Base-by-base conservation (phyloP, 352 stramenopile species). In the Albugo laibachii region DNA sequence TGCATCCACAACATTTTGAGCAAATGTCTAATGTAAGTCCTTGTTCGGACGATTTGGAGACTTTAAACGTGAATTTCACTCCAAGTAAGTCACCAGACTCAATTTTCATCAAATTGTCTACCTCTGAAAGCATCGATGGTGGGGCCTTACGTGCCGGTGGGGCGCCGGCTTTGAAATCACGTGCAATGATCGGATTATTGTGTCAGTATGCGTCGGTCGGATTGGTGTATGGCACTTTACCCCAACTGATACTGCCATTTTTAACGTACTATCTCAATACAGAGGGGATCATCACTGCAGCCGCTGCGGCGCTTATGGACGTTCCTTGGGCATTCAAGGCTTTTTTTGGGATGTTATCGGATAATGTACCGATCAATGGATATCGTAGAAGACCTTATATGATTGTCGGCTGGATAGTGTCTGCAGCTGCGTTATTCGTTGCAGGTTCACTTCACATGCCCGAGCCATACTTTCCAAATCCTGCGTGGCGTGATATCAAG, bases 221-320 rank as follows among this genome's bases (percentile, higher is more conserved):
- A 2, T 56, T 70, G 18, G 53, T 85, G 31, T 82, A 82, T 57
- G 72, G 69, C 20, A 69, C 69, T 8, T 52, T 87, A n/a, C 70
- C 71, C 20, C 59, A 53, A 34, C 64, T 64, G 13, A 61, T 80
- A 34, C 82, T 83, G 42, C 72, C 72, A 31, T 70, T 83, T 48
- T 76, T 85, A 57, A 84, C 78, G 53, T 54, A 80, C 36, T 86
- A 83, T 37, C 56, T 86, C n/a, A 49, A 70, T 41, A 63, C 83
- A 54, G 50, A 80, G 42, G 64, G 59, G 44, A 77, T 75, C 55
- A 67, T 84, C 40, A 62, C 77, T 6, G 62, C 68, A 35, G 68
- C 55, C 34, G 58, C 71, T 0, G 52, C 50, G 0, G 58, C 69
- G 19, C 54, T 85, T 48, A 53, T 87, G 49, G 56, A 82, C 48